These are phyloP conservation scores for Colletotrichum godetiae DNA, from an alignment of 2,329 filamentous ascomycete genomes.

Conservation along the genomic window DNA sequence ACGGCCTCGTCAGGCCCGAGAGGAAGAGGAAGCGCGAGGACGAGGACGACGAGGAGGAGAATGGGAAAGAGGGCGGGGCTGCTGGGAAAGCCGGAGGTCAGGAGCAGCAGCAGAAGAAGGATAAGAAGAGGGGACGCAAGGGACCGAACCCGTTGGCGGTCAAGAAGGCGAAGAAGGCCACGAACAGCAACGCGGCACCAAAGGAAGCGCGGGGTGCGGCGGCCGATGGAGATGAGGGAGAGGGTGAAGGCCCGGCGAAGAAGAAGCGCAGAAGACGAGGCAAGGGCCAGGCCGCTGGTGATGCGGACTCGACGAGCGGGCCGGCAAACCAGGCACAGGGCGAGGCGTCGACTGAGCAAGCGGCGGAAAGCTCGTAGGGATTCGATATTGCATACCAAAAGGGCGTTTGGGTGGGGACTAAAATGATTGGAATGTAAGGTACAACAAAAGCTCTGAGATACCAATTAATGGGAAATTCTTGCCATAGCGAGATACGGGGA, in stretches of 20 bases:
- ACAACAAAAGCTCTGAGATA: conserved; percentile 33
- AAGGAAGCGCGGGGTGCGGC: conserved; percentile 36
- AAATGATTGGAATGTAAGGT: conserved; percentile 28
- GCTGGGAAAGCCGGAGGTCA: conserved; percentile 35
- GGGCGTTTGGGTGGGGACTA: conserved; percentile 22
- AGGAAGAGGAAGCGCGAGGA: conserved; percentile 65
- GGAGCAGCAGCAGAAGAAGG: conserved; percentile 65
- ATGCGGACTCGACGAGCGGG: conserved; percentile 44
- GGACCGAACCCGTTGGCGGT: conserved; percentile 78
- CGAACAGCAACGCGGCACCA: conserved; percentile 37
- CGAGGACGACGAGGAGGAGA: conserved; percentile 48
- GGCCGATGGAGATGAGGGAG: conserved; percentile 36
- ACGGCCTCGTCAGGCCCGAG: conserved; percentile 69
- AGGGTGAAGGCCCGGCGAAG: conserved; percentile 43
- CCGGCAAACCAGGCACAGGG: conserved; percentile 34
- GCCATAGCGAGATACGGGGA: neutral
- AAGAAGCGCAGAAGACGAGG: conserved; percentile 51
- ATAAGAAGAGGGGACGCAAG: conserved; percentile 70
- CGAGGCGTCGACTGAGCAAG: conserved; percentile 31
- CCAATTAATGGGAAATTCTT: conserved; percentile 26
- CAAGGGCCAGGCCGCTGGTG: conserved; percentile 41
- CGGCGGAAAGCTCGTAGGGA: conserved; percentile 19
- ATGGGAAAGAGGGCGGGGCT: conserved; percentile 37
- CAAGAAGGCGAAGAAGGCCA: conserved; percentile 73
- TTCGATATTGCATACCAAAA: conserved; percentile 13